phyloP scores from a whole-genome alignment of 1,284 basidiomycete genomes.

The Phylloporus sp. region DNA sequence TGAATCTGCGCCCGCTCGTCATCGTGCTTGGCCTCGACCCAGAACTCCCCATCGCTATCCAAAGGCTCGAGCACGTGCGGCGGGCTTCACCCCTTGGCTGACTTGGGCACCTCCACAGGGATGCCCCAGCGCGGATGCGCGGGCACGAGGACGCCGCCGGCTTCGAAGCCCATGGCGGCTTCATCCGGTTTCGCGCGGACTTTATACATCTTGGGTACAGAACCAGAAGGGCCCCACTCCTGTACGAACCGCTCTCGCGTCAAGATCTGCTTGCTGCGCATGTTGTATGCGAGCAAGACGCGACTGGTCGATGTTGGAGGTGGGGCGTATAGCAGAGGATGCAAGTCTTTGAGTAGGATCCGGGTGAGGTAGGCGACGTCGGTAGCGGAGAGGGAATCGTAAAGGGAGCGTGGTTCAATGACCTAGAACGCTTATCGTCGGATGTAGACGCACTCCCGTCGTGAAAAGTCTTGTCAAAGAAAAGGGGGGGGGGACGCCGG shows the following conservation, averaged over 20 bases:
- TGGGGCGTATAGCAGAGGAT: constrained; percentile 75
- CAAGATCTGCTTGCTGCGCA: constrained; percentile 57
- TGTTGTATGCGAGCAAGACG: constrained; percentile 58
- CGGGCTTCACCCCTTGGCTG: constrained; percentile 67
- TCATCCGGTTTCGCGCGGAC: constrained; percentile 61
- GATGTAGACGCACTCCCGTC: constrained; percentile 25
- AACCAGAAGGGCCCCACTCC: constrained; percentile 65
- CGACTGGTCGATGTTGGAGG: constrained; percentile 45
- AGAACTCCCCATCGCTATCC: constrained; percentile 51
- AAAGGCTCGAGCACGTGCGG: constrained; percentile 59
- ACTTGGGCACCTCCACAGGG: constrained; percentile 77
- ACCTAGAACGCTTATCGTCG: constrained; percentile 38
- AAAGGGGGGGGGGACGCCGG: constrained; percentile 70
- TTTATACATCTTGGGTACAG: constrained; percentile 59
- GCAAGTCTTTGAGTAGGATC: constrained; percentile 83
- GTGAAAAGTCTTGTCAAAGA: constrained; percentile 48
- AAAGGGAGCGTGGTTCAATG: constrained; percentile 53
- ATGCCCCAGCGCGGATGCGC: constrained; percentile 45
- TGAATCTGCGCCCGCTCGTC: constrained; percentile 91
- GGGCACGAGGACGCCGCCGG: constrained; percentile 26
- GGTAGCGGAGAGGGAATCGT: constrained; percentile 54
- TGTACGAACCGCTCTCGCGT: constrained; percentile 67
- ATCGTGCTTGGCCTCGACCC: constrained; percentile 91
- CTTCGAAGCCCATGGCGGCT: constrained; percentile 57
- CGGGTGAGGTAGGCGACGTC: constrained; percentile 75